These are phyloP conservation scores for Candida tetrigidarum DNA, from an alignment of 1,139 yeast species.

Conservation along the genomic window DNA sequence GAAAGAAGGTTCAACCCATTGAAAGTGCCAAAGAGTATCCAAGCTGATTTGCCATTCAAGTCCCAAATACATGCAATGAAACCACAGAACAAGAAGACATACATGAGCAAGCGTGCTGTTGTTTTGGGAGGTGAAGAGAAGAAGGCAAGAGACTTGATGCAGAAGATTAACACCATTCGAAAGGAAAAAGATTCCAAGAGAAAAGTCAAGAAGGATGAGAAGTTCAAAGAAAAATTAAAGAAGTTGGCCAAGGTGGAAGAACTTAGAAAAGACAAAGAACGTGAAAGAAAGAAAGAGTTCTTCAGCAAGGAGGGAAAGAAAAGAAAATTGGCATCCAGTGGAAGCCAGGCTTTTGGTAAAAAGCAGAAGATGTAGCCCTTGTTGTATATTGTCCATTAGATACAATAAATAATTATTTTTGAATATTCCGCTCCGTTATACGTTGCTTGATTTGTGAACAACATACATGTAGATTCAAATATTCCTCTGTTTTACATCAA, in stretches of 20 bases:
- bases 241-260: slow-evolving; percentile 77
- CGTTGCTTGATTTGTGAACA: no score
- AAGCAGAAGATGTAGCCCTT: slow-evolving; percentile 25
- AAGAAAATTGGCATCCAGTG: slow-evolving; percentile 53
- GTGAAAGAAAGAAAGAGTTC: slow-evolving; percentile 84
- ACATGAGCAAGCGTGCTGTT: slow-evolving; percentile 91
- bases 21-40: slow-evolving; percentile 80
- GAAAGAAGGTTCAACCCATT: slow-evolving; percentile 87
- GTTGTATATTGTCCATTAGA: no score
- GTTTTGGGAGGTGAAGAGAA: slow-evolving; percentile 91
- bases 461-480: no score
- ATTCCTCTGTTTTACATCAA: no score
- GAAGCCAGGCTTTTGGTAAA: slow-evolving; percentile 42
- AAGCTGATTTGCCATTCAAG: slow-evolving; percentile 82
- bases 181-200: slow-evolving; percentile 87
- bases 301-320: slow-evolving; percentile 77
- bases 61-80: slow-evolving; percentile 89
- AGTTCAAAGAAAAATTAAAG: slow-evolving; percentile 75
- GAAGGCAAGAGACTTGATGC: slow-evolving; percentile 89
- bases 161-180: slow-evolving; percentile 81
- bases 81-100: slow-evolving; percentile 84
- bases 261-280: slow-evolving; percentile 71
- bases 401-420: no score
- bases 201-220: slow-evolving; percentile 72
- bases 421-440: no score